Conservation (phyloP, 2,329 filamentous ascomycete genomes). For the Biscogniauxia marginata region DNA sequence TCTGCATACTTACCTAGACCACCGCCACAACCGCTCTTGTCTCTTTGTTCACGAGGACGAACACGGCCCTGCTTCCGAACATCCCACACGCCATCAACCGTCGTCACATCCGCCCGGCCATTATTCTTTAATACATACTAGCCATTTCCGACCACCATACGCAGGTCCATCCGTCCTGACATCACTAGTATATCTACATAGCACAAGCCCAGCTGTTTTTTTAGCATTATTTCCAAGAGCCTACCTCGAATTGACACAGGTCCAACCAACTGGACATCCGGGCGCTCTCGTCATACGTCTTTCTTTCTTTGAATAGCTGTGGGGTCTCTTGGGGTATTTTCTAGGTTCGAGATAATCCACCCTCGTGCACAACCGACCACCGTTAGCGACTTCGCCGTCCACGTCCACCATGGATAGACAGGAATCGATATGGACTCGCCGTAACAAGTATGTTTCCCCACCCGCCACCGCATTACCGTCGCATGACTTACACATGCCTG, state of each 20-base stretch:
- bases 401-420: constrained; percentile 54
- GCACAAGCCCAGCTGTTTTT: background rate
- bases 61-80: background rate
- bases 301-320: background rate
- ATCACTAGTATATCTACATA: background rate
- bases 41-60: background rate
- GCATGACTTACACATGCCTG: background rate
- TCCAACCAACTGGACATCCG: too few species aligned
- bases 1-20: background rate
- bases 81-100: background rate
- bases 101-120: background rate
- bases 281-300: background rate
- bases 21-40: background rate
- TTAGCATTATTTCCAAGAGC: background rate
- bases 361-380: constrained; percentile 12
- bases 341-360: constrained; percentile 8
- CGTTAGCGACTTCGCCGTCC: constrained; percentile 1
- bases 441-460: constrained; percentile 67
- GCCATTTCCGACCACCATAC: background rate
- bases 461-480: constrained; percentile 8
- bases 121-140: background rate
- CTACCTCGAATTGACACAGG: too few species aligned
- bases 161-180: background rate
- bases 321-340: constrained; percentile 4
- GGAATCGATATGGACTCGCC: constrained; percentile 67